phyloP scores from a whole-genome alignment of 352 stramenopile genomes.

The Pythium scleroteichum region DNA sequence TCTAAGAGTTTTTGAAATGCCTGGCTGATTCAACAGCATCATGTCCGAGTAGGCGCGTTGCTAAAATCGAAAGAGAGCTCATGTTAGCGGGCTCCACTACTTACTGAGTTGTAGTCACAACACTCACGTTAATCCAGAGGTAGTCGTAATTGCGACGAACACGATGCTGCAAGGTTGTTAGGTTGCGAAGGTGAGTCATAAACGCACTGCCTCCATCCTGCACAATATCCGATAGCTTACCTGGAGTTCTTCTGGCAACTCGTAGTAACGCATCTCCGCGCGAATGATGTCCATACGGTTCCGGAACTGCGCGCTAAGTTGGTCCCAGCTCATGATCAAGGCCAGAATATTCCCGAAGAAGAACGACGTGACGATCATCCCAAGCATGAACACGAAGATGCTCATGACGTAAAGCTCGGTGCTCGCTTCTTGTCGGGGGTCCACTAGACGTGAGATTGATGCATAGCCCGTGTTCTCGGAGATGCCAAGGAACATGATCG shows the following conservation, averaged over 20 bases:
- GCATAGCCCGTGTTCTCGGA: conserved; percentile 60
- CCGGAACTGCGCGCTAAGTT: conserved; percentile 74
- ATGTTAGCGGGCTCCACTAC: too few relatives aligned
- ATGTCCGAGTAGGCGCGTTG: conserved; percentile 87
- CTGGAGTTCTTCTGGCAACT: conserved; percentile 68
- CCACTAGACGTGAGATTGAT: conserved; percentile 52
- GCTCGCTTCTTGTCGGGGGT: conserved; percentile 41
- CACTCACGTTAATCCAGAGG: conserved; percentile 79
- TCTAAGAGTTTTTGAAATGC: conserved; percentile 74
- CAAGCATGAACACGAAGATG: conserved; percentile 69
- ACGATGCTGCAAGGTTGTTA: conserved; percentile 38
- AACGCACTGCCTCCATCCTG: too few relatives aligned
- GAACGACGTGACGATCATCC: conserved; percentile 65
- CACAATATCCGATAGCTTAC: conserved; percentile 7
- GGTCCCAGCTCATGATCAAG: conserved; percentile 80
- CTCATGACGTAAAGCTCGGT: conserved; percentile 66
- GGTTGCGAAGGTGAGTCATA: neutral
- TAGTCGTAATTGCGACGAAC: conserved; percentile 84
- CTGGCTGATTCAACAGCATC: conserved; percentile 77
- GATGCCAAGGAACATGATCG: conserved; percentile 84
- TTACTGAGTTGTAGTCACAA: too few relatives aligned
- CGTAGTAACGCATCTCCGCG: conserved; percentile 81
- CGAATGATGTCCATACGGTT: conserved; percentile 88
- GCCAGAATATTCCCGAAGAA: conserved; percentile 83
- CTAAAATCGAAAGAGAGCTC: too few relatives aligned